Base-by-base conservation (phyloP, 768 basidiomycete species). In the Psilocybe azurescens region DNA sequence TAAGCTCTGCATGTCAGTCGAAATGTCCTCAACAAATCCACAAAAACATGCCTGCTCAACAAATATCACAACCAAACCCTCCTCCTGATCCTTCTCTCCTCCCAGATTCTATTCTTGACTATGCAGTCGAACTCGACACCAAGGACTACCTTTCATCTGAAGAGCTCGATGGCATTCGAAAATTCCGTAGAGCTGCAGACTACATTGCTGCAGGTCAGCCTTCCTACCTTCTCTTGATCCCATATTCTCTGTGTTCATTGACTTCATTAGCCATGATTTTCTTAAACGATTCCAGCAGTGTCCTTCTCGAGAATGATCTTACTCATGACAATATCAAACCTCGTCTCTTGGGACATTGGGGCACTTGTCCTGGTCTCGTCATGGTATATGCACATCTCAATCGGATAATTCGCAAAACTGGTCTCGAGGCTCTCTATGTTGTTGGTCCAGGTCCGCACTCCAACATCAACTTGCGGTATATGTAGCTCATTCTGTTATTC, bases 311-410 rank as follows among this genome's bases (percentile, higher is more conserved):
- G 61, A 75, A 84, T 36, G 74, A 81, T 30, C 75, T 92, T 46
- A 81, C 78, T 18, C 77, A 82, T 30, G 86, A 90, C 48, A 83
- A 94, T 72, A 89, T 97, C 77, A 95, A 96, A 76, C 80, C 82
- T 46, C 86, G 92, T 68, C 83, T 94, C 28, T 82, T 94, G 7
- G 93, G 93, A 1, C 92, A 93, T 69, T 93, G 90, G 90, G 91
- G 91, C 30, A 91, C 90, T 30, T 92, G 91, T 67, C 91, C 91
- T 0, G 94, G 93, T 20, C 83, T 95, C 8, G 75, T 82, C 62
- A 82, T 94, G 64, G 83, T 83, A 6, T 88, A 88, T 66, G 90
- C 91, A 0, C 92, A 94, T 67, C 76, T 90, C 48, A 91, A 86
- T 70, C 76, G 84, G 58, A 75, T 90, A 59, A 84, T 90, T 62